Evolutionary conservation across 768 basidiomycete species (phyloP).

Genomic region (Lactifluus echinatus): DNA sequence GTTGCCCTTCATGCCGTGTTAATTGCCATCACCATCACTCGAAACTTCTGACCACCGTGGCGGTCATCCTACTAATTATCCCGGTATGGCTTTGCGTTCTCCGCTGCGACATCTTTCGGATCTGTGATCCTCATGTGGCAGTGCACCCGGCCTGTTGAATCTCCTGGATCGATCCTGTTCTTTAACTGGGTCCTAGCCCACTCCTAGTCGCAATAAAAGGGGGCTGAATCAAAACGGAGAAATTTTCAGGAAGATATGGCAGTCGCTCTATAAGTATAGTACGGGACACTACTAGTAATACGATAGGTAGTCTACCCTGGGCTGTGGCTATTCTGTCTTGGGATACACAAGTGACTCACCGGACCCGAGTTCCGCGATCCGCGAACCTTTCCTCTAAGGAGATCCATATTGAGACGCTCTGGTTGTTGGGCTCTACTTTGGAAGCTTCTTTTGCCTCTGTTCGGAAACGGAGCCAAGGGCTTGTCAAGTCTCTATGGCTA

Average conservation of each 20-base stretch:
- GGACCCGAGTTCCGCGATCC: not conserved
- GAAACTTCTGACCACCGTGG: no score
- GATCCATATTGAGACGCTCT: not conserved
- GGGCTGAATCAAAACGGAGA: not conserved
- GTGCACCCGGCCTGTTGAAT: not conserved
- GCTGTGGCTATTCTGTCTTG: not conserved
- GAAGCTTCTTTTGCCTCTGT: not conserved
- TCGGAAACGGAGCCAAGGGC: not conserved
- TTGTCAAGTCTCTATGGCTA: not conserved
- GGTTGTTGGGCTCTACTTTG: not conserved
- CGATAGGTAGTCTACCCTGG: not conserved
- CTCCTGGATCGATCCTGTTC: not conserved
- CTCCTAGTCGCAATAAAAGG: no score
- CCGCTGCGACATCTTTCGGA: not conserved
- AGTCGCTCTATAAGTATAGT: not conserved
- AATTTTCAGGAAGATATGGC: not conserved
- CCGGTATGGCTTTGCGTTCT: not conserved
- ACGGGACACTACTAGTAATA: not conserved
- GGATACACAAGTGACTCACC: not conserved
- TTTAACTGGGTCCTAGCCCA: not conserved
- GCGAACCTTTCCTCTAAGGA: not conserved
- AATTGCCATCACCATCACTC: no score
- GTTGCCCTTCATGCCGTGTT: no score
- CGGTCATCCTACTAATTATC: not conserved
- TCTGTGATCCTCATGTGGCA: not conserved